phyloP scores from a whole-genome alignment of 441 rosid genomes.

The Lepidium campestre region DNA sequence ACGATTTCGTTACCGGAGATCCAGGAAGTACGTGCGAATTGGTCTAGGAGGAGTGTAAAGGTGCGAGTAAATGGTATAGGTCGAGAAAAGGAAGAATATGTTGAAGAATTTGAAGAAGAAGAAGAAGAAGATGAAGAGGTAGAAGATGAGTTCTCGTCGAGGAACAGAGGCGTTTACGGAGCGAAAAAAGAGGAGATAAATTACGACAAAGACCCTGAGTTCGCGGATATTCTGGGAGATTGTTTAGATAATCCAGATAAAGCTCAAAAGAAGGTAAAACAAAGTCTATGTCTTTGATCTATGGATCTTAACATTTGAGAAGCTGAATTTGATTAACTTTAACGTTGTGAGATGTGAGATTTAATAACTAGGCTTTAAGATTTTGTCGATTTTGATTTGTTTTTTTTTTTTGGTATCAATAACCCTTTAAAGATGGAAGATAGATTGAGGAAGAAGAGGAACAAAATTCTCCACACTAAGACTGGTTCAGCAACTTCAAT shows the following conservation, averaged over 20 bases:
- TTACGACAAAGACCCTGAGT: constrained; percentile 78
- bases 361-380: not conserved
- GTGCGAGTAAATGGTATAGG: constrained; percentile 17
- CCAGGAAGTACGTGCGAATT: constrained; percentile 3
- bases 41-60: not conserved
- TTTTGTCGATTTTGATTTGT: not conserved
- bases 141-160: constrained; percentile 26
- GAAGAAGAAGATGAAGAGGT: constrained; percentile 18
- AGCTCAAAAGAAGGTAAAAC: constrained; percentile 62
- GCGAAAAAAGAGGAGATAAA: constrained; percentile 44
- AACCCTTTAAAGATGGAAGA: constrained; percentile 61
- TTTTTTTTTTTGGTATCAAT: not conserved
- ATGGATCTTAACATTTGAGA: not conserved
- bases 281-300: not conserved
- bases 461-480: constrained; percentile 69
- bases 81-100: constrained; percentile 30
- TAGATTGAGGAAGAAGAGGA: constrained; percentile 75
- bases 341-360: not conserved
- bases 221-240: constrained; percentile 75
- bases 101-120: constrained; percentile 14
- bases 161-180: constrained; percentile 24
- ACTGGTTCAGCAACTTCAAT: constrained; percentile 72
- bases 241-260: constrained; percentile 68
- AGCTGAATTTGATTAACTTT: not conserved
- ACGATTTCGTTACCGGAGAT: constrained; percentile 7